Percentiles rank a stretch among this genome's conserved stretches.
phyloP scores from a whole-genome alignment of 495 filamentous ascomycete genomes.

The Venustampulla echinocandica region DNA sequence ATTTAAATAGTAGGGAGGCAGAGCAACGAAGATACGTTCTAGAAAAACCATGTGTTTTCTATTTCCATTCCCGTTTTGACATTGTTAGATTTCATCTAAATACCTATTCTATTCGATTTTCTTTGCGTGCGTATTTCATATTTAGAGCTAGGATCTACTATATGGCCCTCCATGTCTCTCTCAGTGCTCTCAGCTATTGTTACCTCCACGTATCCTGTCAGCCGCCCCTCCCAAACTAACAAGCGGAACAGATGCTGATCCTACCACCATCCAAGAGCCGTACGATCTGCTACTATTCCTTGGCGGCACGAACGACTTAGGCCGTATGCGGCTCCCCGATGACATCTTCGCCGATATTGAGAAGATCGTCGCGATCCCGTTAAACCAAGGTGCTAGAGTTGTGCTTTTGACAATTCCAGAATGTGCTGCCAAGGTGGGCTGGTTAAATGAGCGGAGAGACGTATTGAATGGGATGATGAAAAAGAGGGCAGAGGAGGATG shows the following conservation, averaged over 20 bases:
- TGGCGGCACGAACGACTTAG: constrained; percentile 24
- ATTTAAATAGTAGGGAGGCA: too few relatives aligned
- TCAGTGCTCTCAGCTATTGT: too few relatives aligned
- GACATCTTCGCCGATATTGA: constrained; percentile 6
- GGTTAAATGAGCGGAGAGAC: constrained; percentile 31
- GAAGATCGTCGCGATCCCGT: constrained; percentile 2
- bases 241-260: not conserved
- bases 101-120: too few relatives aligned
- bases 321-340: not conserved
- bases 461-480: constrained; percentile 45
- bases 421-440: constrained; percentile 15
- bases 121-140: too few relatives aligned
- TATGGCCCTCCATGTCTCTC: too few relatives aligned
- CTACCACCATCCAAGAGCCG: not conserved
- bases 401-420: constrained; percentile 55
- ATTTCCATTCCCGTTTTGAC: too few relatives aligned
- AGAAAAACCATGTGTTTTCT: too few relatives aligned
- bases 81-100: too few relatives aligned
- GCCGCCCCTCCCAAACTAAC: too few relatives aligned
- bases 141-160: too few relatives aligned
- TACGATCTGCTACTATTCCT: constrained; percentile 18
- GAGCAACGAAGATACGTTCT: too few relatives aligned
- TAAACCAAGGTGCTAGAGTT: constrained; percentile 37
- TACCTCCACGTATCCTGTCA: too few relatives aligned
- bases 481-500: constrained; percentile 29